Base-by-base conservation (phyloP, 176 grass and related monocot genomes). In the Alloteropsis semialata region DNA sequence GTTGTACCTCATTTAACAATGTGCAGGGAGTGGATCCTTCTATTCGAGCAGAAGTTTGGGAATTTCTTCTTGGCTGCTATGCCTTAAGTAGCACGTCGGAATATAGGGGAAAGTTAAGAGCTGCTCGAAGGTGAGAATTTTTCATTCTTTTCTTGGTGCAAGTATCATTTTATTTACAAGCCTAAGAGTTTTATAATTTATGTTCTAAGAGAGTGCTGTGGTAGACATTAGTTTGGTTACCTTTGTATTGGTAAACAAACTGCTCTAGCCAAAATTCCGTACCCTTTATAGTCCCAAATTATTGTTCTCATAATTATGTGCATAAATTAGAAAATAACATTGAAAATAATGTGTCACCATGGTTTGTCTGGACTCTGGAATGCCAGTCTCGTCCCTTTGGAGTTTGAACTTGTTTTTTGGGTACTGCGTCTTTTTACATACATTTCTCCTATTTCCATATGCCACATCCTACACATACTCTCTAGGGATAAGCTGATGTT, bases 61-160 rank as follows among this genome's bases (percentile, higher is more conserved):
- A 98, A 77, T 98, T 98, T 85, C 96, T 98, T 90, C 91, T 98
- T 77, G 96, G 96, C 75, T 92, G 96, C 88, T 98, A 98, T 87
- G 82, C 70, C 41, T 90, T 92, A 79, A 91, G 72, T 85, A 98
- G 89, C 72, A 98, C 96, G 7, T 72, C 91, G 27, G 96, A 98
- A 43, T 80, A 90, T 69, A 86, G 96, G 83, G 88, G 14, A 48
- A 84, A 89, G 77, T 64, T 95, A 85, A 91, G 96, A 86, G 92
- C 86, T 60, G 89, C 85, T 72, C 78, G 96, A 92, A 98, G 96
- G 96, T 98, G 74, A 77, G 56, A 78, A 61, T 8, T 75, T 83
- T 87, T 72, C 39, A 12, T 69, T 27, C n/a, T n/a, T 54, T 55
- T 69, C 30, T 61, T 8, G 3, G n/a, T 68, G 34, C 79, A 63